phyloP scores from a whole-genome alignment of 129 eudicot species.

The Flaveria bidentis region DNA sequence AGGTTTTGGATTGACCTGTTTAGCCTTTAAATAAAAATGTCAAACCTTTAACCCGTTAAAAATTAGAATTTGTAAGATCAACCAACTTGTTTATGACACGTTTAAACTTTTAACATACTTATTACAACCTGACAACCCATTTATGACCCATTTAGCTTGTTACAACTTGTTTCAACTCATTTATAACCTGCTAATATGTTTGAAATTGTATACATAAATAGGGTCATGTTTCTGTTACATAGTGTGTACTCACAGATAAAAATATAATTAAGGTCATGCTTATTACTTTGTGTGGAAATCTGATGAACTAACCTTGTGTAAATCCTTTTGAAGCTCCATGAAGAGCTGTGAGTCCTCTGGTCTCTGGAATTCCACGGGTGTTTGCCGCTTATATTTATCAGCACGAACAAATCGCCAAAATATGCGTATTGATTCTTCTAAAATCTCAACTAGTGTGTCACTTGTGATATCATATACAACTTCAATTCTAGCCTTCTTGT shows the following conservation, averaged over 20 bases:
- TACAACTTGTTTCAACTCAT: neutral
- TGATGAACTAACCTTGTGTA: conserved; percentile 61
- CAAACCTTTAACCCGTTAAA: neutral
- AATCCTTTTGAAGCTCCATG: conserved; percentile 53
- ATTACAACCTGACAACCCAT: too few relatives aligned
- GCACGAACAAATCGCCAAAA: conserved; percentile 79
- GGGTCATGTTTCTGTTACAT: too few relatives aligned
- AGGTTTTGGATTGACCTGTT: neutral
- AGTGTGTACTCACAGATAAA: too few relatives aligned
- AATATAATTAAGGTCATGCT: too few relatives aligned
- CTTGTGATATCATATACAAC: conserved; percentile 54
- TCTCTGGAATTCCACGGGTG: conserved; percentile 46
- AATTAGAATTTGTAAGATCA: neutral
- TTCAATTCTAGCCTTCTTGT: conserved; percentile 50
- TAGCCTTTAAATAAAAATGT: neutral
- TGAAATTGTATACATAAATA: too few relatives aligned
- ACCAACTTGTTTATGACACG: neutral
- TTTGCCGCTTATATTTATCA: conserved; percentile 60
- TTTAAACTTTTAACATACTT: too few relatives aligned
- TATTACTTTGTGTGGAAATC: neutral
- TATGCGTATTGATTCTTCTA: conserved; percentile 85
- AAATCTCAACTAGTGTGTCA: conserved; percentile 66
- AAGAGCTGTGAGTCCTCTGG: conserved; percentile 60
- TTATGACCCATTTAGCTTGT: neutral
- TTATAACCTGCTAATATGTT: neutral